Evolutionary conservation across 2,329 filamentous ascomycete species (phyloP).

Genomic region (Penicillium corylophilum): DNA sequence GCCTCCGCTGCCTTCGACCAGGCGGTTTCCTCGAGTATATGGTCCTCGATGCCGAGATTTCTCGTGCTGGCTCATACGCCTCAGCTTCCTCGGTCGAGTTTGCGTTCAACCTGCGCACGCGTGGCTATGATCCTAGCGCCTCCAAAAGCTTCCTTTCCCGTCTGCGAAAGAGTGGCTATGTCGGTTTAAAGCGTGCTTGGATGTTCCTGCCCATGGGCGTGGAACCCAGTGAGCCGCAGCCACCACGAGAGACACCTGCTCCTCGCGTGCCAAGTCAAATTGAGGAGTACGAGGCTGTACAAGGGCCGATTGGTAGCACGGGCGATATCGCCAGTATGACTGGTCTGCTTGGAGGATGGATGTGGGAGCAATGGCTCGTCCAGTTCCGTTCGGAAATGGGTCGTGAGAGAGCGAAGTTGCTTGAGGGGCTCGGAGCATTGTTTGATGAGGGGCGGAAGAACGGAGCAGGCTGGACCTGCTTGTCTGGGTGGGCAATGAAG

Average conservation of each 20-base stretch:
- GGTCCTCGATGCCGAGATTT: constrained; percentile 84
- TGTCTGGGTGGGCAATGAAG: constrained; percentile 61
- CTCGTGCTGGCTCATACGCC: constrained; percentile 76
- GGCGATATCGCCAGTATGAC: constrained; percentile 71
- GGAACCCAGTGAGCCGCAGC: constrained; percentile 47
- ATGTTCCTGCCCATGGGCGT: constrained; percentile 80
- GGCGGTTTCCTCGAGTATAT: constrained; percentile 91
- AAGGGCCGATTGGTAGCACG: constrained; percentile 62
- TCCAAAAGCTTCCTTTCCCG: constrained; percentile 78
- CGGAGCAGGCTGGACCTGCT: constrained; percentile 58
- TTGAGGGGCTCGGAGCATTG: constrained; percentile 58
- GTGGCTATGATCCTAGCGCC: constrained; percentile 83
- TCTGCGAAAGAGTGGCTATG: constrained; percentile 72
- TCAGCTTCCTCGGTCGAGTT: constrained; percentile 89
- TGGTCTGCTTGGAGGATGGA: constrained; percentile 80
- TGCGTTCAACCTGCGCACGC: constrained; percentile 80
- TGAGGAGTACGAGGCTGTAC: constrained; percentile 58
- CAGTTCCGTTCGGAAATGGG: constrained; percentile 85
- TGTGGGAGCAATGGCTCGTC: constrained; percentile 95
- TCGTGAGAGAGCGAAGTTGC: constrained; percentile 55
- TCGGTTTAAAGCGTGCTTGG: constrained; percentile 81
- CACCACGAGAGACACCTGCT: constrained; percentile 42
- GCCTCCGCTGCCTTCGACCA: constrained; percentile 86
- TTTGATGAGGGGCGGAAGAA: constrained; percentile 61
- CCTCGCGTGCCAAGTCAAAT: constrained; percentile 37